These are phyloP conservation scores for Xylaria nigripes DNA, from an alignment of 495 filamentous ascomycete species.

Conservation along the genomic window DNA sequence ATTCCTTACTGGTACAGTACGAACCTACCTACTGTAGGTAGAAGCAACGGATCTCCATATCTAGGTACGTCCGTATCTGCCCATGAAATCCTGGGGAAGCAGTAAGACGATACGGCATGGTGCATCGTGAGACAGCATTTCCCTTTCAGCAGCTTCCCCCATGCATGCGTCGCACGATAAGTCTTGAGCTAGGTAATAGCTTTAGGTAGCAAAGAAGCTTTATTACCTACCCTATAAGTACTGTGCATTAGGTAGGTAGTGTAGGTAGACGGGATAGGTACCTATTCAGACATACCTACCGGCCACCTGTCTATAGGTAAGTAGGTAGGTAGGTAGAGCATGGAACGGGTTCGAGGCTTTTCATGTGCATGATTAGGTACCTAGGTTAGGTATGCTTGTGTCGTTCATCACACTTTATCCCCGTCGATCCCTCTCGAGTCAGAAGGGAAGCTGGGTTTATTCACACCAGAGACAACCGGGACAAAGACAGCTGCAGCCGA, in stretches of 20 bases:
- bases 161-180: conserved; percentile 5
- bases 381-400: conserved; percentile 4
- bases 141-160: conserved; percentile 4
- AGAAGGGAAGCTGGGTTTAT: conserved; percentile 23
- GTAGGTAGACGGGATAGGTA: too few species aligned
- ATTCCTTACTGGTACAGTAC: too few species aligned
- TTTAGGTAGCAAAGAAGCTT: conserved; percentile 10
- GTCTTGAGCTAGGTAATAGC: not conserved
- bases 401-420: conserved; percentile 11
- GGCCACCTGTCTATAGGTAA: too few species aligned
- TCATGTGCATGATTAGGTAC: too few species aligned
- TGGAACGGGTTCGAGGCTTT: too few species aligned
- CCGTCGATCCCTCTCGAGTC: conserved; percentile 26
- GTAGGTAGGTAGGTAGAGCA: too few species aligned
- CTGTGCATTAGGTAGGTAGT: too few species aligned
- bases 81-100: not conserved
- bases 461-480: conserved; percentile 7
- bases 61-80: too few species aligned
- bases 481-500: conserved; percentile 11
- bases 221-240: conserved; percentile 6
- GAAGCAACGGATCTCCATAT: not conserved
- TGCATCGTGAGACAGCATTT: conserved; percentile 2
- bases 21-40: not conserved
- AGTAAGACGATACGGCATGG: not conserved
- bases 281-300: too few species aligned